Evolutionary conservation across 805 yeast species (phyloP).

Genomic region (Starmerella geochares): DNA sequence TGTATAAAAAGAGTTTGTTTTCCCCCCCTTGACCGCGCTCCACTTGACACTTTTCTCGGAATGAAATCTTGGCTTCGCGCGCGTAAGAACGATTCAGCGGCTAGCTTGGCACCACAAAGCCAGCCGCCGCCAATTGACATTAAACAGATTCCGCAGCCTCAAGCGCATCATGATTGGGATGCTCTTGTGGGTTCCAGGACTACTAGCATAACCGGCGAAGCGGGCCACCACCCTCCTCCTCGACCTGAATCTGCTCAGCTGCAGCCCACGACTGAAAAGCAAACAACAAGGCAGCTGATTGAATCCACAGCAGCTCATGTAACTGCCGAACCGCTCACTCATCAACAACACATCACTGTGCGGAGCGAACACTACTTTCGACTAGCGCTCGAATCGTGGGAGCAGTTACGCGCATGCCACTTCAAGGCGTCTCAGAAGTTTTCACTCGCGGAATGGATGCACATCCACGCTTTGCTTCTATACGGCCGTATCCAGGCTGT

Average conservation of each 20-base stretch:
- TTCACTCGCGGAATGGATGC: constrained; percentile 22
- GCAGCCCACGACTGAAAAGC: neutral
- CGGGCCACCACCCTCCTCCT: neutral
- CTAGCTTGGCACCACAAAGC: neutral
- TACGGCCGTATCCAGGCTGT: constrained; percentile 17
- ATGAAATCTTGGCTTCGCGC: constrained; percentile 7
- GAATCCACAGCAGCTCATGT: neutral
- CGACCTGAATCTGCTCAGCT: neutral
- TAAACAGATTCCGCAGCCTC: neutral
- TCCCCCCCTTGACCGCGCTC: too few relatives aligned
- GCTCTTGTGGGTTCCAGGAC: neutral
- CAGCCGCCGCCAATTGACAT: neutral
- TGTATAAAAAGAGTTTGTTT: too few relatives aligned
- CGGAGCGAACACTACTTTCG: constrained; percentile 21
- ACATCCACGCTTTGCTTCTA: constrained; percentile 20
- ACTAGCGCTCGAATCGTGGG: constrained; percentile 15
- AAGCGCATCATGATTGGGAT: neutral
- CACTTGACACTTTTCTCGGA: too few relatives aligned
- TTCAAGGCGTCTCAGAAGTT: constrained; percentile 17
- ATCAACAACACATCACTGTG: constrained; percentile 6
- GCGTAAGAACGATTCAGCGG: neutral
- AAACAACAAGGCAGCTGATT: neutral
- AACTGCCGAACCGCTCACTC: neutral
- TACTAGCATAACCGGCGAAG: neutral
- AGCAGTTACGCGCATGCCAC: constrained; percentile 19